Conservation (phyloP, 2,329 filamentous ascomycete genomes). For the Cyphellophora attinorum region DNA sequence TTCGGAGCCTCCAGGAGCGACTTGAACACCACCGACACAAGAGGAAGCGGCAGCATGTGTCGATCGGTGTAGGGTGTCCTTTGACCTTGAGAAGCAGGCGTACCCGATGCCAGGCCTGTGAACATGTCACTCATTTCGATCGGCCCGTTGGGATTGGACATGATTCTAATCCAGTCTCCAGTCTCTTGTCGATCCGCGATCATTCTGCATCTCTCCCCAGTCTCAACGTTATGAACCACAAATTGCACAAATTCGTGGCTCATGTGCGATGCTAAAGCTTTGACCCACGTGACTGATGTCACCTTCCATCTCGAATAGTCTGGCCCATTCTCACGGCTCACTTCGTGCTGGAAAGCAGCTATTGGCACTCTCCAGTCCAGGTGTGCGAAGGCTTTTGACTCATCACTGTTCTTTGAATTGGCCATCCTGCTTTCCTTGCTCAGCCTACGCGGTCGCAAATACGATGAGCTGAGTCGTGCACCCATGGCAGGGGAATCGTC, state of each 20-base stretch:
- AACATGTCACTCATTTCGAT: background rate
- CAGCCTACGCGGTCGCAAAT: background rate
- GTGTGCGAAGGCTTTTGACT: background rate
- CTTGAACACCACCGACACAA: slow-evolving; percentile 12
- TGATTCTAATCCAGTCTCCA: slow-evolving; percentile 13
- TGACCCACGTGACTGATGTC: slow-evolving; percentile 16
- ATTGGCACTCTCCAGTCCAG: slow-evolving; percentile 1
- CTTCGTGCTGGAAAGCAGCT: slow-evolving; percentile 1
- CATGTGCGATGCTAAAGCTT: slow-evolving; percentile 16
- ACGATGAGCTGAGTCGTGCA: background rate
- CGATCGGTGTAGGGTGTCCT: slow-evolving; percentile 10
- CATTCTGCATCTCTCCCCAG: slow-evolving; percentile 8
- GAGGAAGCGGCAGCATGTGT: slow-evolving; percentile 13
- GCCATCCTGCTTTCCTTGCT: background rate
- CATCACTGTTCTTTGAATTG: no score
- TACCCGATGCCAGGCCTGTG: background rate
- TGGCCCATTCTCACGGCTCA: slow-evolving; percentile 1
- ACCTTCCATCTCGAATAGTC: slow-evolving; percentile 4
- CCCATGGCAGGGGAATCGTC: background rate
- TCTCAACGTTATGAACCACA: slow-evolving; percentile 10
- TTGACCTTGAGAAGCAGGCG: slow-evolving; percentile 6
- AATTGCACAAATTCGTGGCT: slow-evolving; percentile 17
- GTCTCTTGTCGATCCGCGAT: slow-evolving; percentile 13
- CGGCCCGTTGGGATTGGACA: slow-evolving; percentile 5
- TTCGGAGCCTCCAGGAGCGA: no score